Evolutionary conservation across 2,329 filamentous ascomycete genomes (phyloP), one percentile per base, ranked within the genome.

Genomic region (Talaromyces sp.): DNA sequence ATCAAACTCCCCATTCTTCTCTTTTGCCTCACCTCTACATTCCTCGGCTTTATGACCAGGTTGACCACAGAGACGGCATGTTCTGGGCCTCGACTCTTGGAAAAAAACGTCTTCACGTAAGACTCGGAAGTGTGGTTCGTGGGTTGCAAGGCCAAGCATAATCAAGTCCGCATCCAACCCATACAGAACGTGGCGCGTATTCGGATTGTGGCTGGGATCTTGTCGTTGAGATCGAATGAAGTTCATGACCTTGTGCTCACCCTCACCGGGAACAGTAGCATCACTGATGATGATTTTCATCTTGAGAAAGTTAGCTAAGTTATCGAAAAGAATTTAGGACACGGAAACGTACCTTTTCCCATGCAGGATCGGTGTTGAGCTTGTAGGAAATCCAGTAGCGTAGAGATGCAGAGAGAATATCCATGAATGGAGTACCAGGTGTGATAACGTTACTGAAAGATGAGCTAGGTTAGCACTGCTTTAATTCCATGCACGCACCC

Each of bases 221-320:
- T 90, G 87, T 73, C 95, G 89, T 79, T 99, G 96, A 43, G 94
- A 97, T 73, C 95, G 89, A 70, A 99, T 87, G 77, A 98, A 99
- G 71, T 95, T 89, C 95, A 99, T 99, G 74, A 99, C 98, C 80
- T 99, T 99, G 79, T 99, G 95, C 81, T 99, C 95, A 76, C 95
- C 95, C 81, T 99, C 95, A 75, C 95, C 95, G 63, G 95, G 95
- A 45, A 99, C 93, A 47, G 94, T 97, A 62, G 95, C 94, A 82
- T 99, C 95, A 9, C 95, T 99, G 70, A 99, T 98, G 78, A 99
- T 96, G 77, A 99, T 87, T 84, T 99, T 99, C 77, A 97, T 84
- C 79, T 84, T 57, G 27, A 73, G 59, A 3, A 22, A 39, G 66
- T 76, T 66, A 78, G 74, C 57, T 70, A 15, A 10, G 37, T 17